Base-by-base conservation (phyloP, 306 rosid species). In the Cucurbita argyrosperma region DNA sequence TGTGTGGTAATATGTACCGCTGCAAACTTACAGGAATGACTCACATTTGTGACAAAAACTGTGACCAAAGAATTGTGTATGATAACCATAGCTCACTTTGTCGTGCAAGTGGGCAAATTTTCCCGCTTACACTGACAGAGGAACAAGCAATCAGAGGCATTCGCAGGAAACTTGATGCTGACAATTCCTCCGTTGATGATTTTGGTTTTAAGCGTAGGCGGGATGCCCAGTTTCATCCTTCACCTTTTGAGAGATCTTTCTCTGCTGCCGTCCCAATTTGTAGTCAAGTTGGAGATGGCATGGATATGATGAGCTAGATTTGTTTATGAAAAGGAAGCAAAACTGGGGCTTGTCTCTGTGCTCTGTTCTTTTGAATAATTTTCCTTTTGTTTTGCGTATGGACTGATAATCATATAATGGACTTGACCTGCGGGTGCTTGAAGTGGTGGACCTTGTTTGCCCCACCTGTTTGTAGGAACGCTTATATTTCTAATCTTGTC, bases 21-120 rank as follows among this genome's bases (percentile, higher is more conserved):
- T 94, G 99, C 96, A 94, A 91, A 84, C 79, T 85, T 63, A 91
- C 99, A 43, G 97, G 97, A 72, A 82, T 88, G 76, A 94, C 97
- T 82, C 99, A 94, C 87, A 91, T 94, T 75, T 94, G 99, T 81
- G 99, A 95, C 90, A 91, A 89, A 74, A 95, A 95, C 85, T 95
- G 97, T 86, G 81, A 89, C 85, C 97, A 89, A 87, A 84, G 96
- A 85, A 95, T 95, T 86, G 69, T 95, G 76, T 95, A 91, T 78
- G 99, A 95, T 77, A 95, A 95, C 86, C 96, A 90, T 59, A 92
- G 89, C 86, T 92, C 98, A 40, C 90, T 90, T 68, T 90, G 96
- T 79, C 79, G 93, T 57, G 98, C 96, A 8, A 92, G 98, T 66
- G 75, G 96, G 65, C 85, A 88, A 77, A 80, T 82, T 58, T 92